A percentile compares a stretch with the other conserved stretches of the same genome.
These are phyloP conservation scores for Saccharomyces mikatae DNA, from an alignment of 805 yeast genomes.

Conservation along the genomic window DNA sequence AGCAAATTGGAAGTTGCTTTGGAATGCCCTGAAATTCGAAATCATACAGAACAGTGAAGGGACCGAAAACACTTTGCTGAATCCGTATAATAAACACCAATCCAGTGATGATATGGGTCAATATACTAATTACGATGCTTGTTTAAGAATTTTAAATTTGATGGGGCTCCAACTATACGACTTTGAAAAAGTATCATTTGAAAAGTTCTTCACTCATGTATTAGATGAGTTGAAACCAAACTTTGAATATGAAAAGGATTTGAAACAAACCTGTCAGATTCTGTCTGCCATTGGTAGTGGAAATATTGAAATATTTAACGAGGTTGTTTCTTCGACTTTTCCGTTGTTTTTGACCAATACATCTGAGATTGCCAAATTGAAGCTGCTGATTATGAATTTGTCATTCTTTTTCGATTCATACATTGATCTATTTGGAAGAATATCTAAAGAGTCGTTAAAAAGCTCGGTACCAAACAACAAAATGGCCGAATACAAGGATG, in stretches of 20 bases:
- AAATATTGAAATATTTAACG: conserved; percentile 39
- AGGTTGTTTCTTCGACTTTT: conserved; percentile 40
- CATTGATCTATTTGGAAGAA: conserved; percentile 36
- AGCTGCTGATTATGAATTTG: conserved; percentile 50
- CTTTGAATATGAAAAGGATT: conserved; percentile 43
- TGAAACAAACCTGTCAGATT: conserved; percentile 56
- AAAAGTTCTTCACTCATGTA: conserved; percentile 34
- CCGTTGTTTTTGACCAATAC: conserved; percentile 34
- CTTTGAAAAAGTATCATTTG: conserved; percentile 28
- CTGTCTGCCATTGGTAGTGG: conserved; percentile 49
- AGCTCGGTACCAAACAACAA: conserved; percentile 25
- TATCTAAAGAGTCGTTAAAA: conserved; percentile 1
- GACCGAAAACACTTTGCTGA: conserved; percentile 14
- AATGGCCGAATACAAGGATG: conserved; percentile 50
- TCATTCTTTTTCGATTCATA: conserved; percentile 51
- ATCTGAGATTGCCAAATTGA: conserved; percentile 46
- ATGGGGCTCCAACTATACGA: conserved; percentile 23
- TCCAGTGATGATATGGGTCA: background rate
- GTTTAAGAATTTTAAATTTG: conserved; percentile 27
- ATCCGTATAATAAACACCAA: conserved; percentile 1
- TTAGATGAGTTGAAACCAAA: conserved; percentile 47
- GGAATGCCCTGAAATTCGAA: conserved; percentile 87
- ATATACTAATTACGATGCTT: conserved; percentile 32
- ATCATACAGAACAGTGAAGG: conserved; percentile 72
- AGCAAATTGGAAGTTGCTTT: conserved; percentile 61